Base-by-base conservation (phyloP, 2,329 filamentous ascomycete species). In the Curvularia hawaiiensis region DNA sequence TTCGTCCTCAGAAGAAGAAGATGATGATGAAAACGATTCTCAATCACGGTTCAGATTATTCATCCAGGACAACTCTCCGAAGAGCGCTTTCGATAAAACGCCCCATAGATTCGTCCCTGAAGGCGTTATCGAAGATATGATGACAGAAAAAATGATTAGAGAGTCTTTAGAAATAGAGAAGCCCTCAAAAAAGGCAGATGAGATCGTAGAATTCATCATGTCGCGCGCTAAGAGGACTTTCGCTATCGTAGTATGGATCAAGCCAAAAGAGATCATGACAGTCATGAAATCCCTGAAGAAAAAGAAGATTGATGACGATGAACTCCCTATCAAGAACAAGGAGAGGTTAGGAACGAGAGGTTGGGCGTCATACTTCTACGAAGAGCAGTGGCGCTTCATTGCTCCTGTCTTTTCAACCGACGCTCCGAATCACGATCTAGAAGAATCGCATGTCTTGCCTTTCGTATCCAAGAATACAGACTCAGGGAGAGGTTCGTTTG, bases 401-500 rank as follows among this genome's bases (percentile, higher is more conserved):
- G 51, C 51, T 38, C 41, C 51, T 4, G 20, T 28, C n/a, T 48
- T 54, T 3, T 54, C 51, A 12, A 48, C 51, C 3, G 3, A 24
- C 3, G 8, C 11, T 5, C 24, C 14, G 7, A 41, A 41, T 9
- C 26, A 24, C 35, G 28, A 54, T 4, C 26, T 54, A 9, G 51
- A 48, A 5, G 28, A 54, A 8, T 45, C 12, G 1, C 26, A 31
- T 5, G 48, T 54, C 20, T 10, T 54, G 7, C 60, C 60, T 16
- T 59, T 61, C 7, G 22, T 50, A 7, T 40, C 35, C 6, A 51
- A 33, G 18, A 14, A 11, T 9, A 11, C 11, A 1, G 40, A 38
- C 4, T 28, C 20, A 14, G 43, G n/a, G 12, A 39, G 50, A 28
- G 56, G 60, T 4, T 48, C 51, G 4, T 66, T 61, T 35, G 52